These are phyloP conservation scores for Pharnaceum exiguum DNA, from an alignment of 148 eudicot genomes.

Conservation along the genomic window DNA sequence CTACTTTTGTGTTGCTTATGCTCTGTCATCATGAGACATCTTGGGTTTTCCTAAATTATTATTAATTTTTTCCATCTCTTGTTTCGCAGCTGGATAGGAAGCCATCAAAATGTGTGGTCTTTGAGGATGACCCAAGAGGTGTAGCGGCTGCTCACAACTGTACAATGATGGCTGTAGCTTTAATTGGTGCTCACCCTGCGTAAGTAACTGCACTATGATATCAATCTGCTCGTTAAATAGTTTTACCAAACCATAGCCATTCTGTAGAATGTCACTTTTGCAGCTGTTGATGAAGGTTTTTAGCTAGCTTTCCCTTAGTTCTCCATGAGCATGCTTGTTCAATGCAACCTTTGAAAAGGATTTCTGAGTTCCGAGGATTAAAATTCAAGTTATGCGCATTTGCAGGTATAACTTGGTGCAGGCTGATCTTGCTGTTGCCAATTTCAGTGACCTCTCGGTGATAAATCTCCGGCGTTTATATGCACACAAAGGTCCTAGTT, in stretches of 20 bases:
- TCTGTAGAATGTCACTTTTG: too few species aligned
- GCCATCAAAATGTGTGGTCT: constrained; percentile 91
- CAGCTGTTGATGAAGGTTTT: too few species aligned
- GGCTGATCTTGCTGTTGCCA: constrained; percentile 90
- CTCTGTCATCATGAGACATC: too few species aligned
- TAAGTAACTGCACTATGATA: constrained; percentile 25
- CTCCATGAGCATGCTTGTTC: too few species aligned
- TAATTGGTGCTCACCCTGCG: constrained; percentile 93
- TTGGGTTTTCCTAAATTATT: too few species aligned
- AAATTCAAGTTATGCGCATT: not conserved
- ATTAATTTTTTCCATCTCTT: too few species aligned
- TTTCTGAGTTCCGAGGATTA: not conserved
- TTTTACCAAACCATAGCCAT: not conserved
- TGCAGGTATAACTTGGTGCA: constrained; percentile 85
- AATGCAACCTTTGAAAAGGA: too few species aligned
- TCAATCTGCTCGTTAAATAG: not conserved
- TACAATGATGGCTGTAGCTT: constrained; percentile 94
- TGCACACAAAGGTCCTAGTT: constrained; percentile 73
- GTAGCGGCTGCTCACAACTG: constrained; percentile 97
- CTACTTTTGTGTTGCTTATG: too few species aligned
- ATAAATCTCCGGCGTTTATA: constrained; percentile 85
- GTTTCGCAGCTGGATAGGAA: constrained; percentile 93
- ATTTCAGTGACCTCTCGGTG: constrained; percentile 78
- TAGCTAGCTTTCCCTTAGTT: too few species aligned
- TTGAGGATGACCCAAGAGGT: constrained; percentile 97